Percentiles rank a stretch among this genome's conserved stretches.
phyloP scores from a whole-genome alignment of 805 yeast genomes.

The Ogataea glucozyma region DNA sequence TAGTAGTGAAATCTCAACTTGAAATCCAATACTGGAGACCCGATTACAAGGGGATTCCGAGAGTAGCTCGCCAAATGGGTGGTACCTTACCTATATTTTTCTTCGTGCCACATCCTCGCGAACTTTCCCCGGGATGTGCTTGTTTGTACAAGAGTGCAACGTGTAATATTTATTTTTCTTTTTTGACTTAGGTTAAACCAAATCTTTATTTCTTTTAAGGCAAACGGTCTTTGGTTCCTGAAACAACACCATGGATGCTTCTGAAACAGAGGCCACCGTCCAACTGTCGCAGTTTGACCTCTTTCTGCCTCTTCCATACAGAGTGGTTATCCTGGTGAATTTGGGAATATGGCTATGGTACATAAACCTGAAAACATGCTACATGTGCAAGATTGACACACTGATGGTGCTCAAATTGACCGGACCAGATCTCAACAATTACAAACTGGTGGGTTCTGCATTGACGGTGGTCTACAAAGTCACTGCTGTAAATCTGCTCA shows the following conservation, averaged over 20 bases:
- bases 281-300: conserved; percentile 30
- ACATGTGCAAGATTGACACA: conserved; percentile 45
- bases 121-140: not conserved
- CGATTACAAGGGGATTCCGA: too few relatives aligned
- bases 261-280: conserved; percentile 1
- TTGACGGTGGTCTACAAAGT: conserved; percentile 23
- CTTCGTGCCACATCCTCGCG: not conserved
- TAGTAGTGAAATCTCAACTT: too few relatives aligned
- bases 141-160: conserved; percentile 3
- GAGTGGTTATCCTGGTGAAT: conserved; percentile 50
- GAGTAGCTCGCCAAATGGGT: too few relatives aligned
- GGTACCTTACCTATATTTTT: too few relatives aligned
- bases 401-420: conserved; percentile 40
- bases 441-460: conserved; percentile 19
- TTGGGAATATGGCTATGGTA: conserved; percentile 58
- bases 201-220: too few relatives aligned
- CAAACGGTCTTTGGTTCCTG: not conserved
- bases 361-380: conserved; percentile 42
- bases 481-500: conserved; percentile 27
- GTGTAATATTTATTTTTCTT: not conserved
- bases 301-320: conserved; percentile 49
- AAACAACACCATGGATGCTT: conserved; percentile 2
- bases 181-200: not conserved
- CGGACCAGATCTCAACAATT: conserved; percentile 24
- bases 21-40: too few relatives aligned